Base-by-base conservation (phyloP, 805 yeast genomes). In the Ogataea thermomethanolica region DNA sequence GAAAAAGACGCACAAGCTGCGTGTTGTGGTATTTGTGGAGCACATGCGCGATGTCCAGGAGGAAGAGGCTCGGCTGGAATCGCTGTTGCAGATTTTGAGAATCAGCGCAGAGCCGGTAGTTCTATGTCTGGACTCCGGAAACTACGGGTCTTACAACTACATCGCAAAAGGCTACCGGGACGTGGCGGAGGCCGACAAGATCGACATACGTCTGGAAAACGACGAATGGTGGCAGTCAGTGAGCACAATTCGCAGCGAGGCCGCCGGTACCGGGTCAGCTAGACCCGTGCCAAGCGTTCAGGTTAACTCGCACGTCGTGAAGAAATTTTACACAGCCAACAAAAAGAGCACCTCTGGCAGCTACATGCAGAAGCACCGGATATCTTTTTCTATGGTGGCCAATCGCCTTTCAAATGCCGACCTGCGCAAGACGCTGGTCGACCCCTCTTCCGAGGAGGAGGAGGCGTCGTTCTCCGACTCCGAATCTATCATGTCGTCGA, bases 21-120 rank as follows among this genome's bases (percentile, higher is more conserved):
- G 99, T 44, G 88, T 93, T 8, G 80, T 93, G 37, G 95, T 85
- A 0, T 91, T 93, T 70, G 97, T 93, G 23, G 99, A 93, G 62
- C 71, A 71, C 41, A 69, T 67, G 32, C 66, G 66, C 0, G 97
- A 90, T 49, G 76, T 87, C 21, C 71, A 64, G 2, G 88, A 84
- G 35, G 99, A 93, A 55, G 62, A 61, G 13, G 61, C 63, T 10
- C 64, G 97, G 37, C 76, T 93, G 28, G 53, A 53, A 1, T 77
- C 79, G 29, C 63, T 93, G 24, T 66, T 93, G 32, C 79, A 76
- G 10, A 82, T 81, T n/a, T 69, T 93, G 39, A 72, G 99, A 53
- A 93, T 93, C 40, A 82, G 79, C 25, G 96, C 97, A 0, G 79
- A 78, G 45, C 71, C 90, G n/a, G 60, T 84, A 21, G 88, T 90